These are phyloP conservation scores for Monosporozyma yasuniensis DNA, from an alignment of 805 yeast genomes.

Conservation along the genomic window DNA sequence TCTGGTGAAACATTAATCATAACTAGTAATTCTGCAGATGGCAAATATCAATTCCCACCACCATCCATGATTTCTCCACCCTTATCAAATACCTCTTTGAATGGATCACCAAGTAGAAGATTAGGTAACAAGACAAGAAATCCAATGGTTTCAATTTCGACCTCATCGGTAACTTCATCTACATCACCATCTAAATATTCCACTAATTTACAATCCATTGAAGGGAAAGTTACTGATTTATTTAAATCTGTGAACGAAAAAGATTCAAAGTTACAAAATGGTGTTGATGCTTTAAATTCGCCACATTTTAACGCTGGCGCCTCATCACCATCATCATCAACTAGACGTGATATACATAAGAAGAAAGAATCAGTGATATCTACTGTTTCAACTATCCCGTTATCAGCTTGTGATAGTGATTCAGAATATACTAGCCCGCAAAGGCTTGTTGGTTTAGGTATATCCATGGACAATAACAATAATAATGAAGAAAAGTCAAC, in stretches of 20 bases:
- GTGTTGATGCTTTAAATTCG: conserved; percentile 3
- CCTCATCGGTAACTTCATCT: not conserved
- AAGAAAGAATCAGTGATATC: conserved; percentile 24
- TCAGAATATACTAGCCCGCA: conserved; percentile 8
- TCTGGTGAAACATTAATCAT: conserved; percentile 13
- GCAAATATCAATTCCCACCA: conserved; percentile 31
- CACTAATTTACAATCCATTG: not conserved
- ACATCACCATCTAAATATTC: conserved; percentile 9
- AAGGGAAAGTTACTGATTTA: not conserved
- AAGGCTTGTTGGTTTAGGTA: conserved; percentile 8
- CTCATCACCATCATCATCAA: conserved; percentile 1
- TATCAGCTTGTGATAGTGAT: conserved; percentile 17
- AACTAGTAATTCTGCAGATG: conserved; percentile 26
- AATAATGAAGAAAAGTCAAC: conserved; percentile 1
- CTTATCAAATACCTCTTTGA: conserved; percentile 18
- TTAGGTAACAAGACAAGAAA: not conserved
- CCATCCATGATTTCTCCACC: conserved; percentile 17
- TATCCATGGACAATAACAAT: not conserved
- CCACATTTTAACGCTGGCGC: conserved; percentile 4
- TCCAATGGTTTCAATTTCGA: not conserved
- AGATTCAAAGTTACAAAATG: not conserved
- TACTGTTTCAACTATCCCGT: conserved; percentile 28
- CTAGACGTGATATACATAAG: conserved; percentile 9
- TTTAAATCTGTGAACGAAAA: not conserved
- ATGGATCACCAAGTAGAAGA: conserved; percentile 18